These are phyloP conservation scores for Eremomyces bilateralis DNA, from an alignment of 495 filamentous ascomycete species.

Conservation along the genomic window DNA sequence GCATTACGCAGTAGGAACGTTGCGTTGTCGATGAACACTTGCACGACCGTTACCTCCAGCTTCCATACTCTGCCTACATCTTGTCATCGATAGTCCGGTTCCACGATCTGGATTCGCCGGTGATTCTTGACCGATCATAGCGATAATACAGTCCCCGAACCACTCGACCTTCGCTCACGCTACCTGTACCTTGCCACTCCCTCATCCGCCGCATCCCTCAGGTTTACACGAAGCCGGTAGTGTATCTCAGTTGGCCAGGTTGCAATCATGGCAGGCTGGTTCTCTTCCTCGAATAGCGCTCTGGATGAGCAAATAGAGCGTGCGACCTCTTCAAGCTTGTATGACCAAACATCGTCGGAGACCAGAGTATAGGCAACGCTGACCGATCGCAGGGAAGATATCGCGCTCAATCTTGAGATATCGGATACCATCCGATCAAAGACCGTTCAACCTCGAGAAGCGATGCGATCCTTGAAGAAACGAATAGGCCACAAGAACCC, in stretches of 20 bases:
- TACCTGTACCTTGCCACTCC: not conserved
- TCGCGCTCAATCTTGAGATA: slow-evolving; percentile 89
- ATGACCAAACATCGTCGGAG: slow-evolving; percentile 9
- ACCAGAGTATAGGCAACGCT: slow-evolving; percentile 3
- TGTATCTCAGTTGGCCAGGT: too few relatives aligned
- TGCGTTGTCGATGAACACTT: too few relatives aligned
- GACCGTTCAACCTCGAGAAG: slow-evolving; percentile 87
- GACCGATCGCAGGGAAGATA: slow-evolving; percentile 53
- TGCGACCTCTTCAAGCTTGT: slow-evolving; percentile 85
- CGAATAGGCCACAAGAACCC: slow-evolving; percentile 92
- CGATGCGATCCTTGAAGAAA: slow-evolving; percentile 85
- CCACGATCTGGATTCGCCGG: too few relatives aligned
- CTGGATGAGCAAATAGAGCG: slow-evolving; percentile 93
- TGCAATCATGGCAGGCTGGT: slow-evolving; percentile 65
- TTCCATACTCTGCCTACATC: too few relatives aligned
- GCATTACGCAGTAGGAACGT: too few relatives aligned
- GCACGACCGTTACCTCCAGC: too few relatives aligned
- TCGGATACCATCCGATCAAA: slow-evolving; percentile 92
- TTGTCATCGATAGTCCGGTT: too few relatives aligned
- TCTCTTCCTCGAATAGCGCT: slow-evolving; percentile 54
- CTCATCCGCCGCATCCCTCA: slow-evolving; percentile 1
- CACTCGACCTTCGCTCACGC: not conserved
- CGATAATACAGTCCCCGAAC: too few relatives aligned
- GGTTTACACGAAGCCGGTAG: too few relatives aligned
- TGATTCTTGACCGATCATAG: too few relatives aligned